Base-by-base conservation (phyloP, 345 rosid species). In the Pistacia vera region DNA sequence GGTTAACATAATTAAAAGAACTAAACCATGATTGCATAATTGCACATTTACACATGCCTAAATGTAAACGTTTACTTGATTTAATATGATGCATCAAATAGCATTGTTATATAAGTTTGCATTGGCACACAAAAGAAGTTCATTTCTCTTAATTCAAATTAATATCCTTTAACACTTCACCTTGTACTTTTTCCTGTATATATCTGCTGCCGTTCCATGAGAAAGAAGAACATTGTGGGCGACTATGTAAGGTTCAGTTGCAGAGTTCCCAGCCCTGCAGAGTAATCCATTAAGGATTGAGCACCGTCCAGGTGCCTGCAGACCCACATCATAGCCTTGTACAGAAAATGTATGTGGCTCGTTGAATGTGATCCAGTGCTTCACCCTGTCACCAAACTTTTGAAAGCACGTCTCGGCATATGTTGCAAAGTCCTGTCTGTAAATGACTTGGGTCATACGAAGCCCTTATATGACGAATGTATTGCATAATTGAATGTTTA, bases 271-370 rank as follows among this genome's bases (percentile, higher is more conserved):
- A 1, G 79, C 82, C 55, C 82, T 85, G 87, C 98, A 93, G 79
- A 90, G 77, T 44, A 88, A 75, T 51, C 44, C 91, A 69, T 87
- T 88, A 51, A 91, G 70, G 81, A 96, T 85, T 63, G 95, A 85
- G 76, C 98, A 96, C 49, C 98, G 90, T 1, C 97, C 97, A 0
- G 98, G 99, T 11, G 99, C 98, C 9, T 88, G 93, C 20, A 96
- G 82, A 2, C 99, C 99, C 8, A 84, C 88, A 75, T 93, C 98
- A 73, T 91, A 96, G 44, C 99, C 99, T 80, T 96, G 99, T 66
- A 93, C 76, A 0, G 95, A 10, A 46, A 93, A 84, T 36, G 98
- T 88, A 57, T 96, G 93, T 6, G 99, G 99, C 85, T 95, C 99
- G 54, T 95, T 95, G 86, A 96, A 92, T 10, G 96, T 93, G 9